phyloP scores from a whole-genome alignment of 305 asterid genomes.

The Solanum hybrid region DNA sequence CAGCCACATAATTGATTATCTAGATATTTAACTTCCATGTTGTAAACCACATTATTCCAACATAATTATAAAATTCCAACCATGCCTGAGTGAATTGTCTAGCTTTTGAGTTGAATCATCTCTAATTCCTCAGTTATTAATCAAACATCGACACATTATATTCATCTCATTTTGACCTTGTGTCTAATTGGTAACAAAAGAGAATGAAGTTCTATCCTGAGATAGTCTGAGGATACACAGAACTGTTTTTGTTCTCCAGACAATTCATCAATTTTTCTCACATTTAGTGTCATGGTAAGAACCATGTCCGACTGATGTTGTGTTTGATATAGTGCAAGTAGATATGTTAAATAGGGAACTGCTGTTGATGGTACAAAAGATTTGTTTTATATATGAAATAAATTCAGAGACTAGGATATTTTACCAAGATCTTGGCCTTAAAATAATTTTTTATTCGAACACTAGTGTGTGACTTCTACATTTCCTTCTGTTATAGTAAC shows the following conservation, averaged over 20 bases:
- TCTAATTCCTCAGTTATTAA: background rate
- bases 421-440: background rate
- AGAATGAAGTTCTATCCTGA: background rate
- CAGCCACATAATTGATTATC: background rate
- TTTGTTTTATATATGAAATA: background rate
- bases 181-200: background rate
- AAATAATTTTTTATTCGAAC: background rate
- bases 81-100: background rate
- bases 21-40: background rate
- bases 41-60: background rate
- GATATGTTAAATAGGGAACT: background rate
- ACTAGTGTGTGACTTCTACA: background rate
- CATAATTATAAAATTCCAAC: background rate
- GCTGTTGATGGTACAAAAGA: background rate
- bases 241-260: too few species aligned
- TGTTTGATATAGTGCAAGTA: background rate
- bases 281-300: background rate
- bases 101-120: background rate
- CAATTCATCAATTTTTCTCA: background rate
- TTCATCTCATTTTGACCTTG: background rate
- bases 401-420: background rate
- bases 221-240: background rate
- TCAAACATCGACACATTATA: background rate
- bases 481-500: background rate
- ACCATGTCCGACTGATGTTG: background rate